These are phyloP conservation scores for Galerina marginata DNA, from an alignment of 768 basidiomycete species.

Conservation along the genomic window DNA sequence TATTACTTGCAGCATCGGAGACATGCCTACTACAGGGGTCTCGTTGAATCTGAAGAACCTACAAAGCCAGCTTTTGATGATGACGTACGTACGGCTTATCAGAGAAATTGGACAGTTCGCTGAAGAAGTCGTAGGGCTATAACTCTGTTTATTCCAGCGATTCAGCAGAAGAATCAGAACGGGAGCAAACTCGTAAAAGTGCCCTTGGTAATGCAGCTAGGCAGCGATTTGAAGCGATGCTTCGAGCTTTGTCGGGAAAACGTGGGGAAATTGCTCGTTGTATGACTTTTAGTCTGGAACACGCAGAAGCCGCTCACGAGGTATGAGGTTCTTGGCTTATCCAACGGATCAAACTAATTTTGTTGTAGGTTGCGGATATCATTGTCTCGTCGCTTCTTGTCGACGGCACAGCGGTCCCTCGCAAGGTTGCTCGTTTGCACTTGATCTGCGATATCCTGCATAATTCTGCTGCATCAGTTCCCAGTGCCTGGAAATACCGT, in stretches of 20 bases:
- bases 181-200: constrained; percentile 79
- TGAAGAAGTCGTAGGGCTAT: constrained; percentile 62
- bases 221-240: constrained; percentile 87
- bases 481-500: constrained; percentile 97
- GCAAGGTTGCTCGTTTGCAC: constrained; percentile 94
- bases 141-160: constrained; percentile 91
- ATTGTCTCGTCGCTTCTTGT: constrained; percentile 89
- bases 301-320: constrained; percentile 95
- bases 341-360: not conserved
- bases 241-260: constrained; percentile 84
- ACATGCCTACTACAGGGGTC: constrained; percentile 71
- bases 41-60: constrained; percentile 61
- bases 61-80: constrained; percentile 81
- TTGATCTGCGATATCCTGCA: constrained; percentile 97
- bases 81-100: constrained; percentile 51
- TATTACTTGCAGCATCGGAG: constrained; percentile 60
- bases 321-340: constrained; percentile 43
- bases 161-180: constrained; percentile 92
- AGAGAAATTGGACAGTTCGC: constrained; percentile 2
- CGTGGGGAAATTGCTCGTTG: constrained; percentile 91
- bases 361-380: constrained; percentile 81
- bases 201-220: constrained; percentile 80
- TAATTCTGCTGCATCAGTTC: constrained; percentile 92
- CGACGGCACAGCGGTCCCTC: constrained; percentile 94
- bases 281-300: constrained; percentile 97